Percentiles rank a stretch among this genome's conserved stretches.
phyloP scores from a whole-genome alignment of 2,329 filamentous ascomycete species.

The Sphaerulina vaccinii region DNA sequence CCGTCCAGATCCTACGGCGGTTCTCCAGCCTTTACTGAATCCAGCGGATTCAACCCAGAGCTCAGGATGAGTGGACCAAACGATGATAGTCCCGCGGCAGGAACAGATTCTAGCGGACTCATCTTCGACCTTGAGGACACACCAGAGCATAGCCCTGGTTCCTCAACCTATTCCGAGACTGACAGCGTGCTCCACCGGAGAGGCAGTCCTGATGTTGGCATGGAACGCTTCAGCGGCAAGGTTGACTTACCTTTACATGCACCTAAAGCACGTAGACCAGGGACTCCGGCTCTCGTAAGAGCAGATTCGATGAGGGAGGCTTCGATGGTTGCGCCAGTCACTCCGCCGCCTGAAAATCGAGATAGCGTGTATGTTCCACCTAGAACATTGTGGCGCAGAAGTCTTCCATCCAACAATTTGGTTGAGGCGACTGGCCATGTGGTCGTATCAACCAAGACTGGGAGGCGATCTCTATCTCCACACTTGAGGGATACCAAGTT shows the following conservation, averaged over 20 bases:
- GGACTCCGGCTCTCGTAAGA: constrained; percentile 11
- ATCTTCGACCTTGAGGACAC: constrained; percentile 3
- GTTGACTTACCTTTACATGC: constrained; percentile 1
- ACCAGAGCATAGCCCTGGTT: not conserved
- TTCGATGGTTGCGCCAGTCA: not conserved
- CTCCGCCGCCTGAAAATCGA: constrained; percentile 6
- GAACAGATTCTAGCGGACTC: constrained; percentile 2
- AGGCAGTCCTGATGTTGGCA: constrained; percentile 9
- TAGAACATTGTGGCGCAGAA: constrained; percentile 15
- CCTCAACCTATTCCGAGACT: not conserved
- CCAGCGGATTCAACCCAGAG: constrained; percentile 8
- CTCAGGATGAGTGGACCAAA: not conserved
- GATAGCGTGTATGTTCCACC: constrained; percentile 14
- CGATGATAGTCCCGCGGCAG: not conserved
- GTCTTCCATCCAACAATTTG: constrained; percentile 11
- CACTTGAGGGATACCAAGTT: constrained; percentile 26
- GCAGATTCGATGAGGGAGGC: constrained; percentile 3
- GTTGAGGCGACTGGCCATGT: not conserved
- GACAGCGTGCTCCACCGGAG: not conserved
- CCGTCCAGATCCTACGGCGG: not conserved
- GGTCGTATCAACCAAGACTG: no score
- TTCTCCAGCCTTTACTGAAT: constrained; percentile 4
- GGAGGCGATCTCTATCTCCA: no score
- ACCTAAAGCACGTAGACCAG: constrained; percentile 8
- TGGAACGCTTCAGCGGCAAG: constrained; percentile 4